A percentile compares a stretch with the other conserved stretches of the same genome.
Evolutionary conservation across 202 grass and related monocot genomes (phyloP).

Genomic region (Saccharum hybrid): DNA sequence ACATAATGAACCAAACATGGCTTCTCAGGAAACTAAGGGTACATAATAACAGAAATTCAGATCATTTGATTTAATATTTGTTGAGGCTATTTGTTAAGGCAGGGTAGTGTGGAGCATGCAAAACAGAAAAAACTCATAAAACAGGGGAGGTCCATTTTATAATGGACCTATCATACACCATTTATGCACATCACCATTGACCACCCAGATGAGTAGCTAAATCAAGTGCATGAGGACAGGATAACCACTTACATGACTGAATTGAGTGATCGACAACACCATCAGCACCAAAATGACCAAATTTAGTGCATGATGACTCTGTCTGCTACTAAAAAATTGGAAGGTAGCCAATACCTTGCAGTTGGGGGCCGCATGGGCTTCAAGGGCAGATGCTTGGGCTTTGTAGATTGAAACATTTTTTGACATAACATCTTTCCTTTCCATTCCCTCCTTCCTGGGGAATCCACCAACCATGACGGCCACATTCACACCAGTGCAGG

Average conservation of each 20-base stretch:
- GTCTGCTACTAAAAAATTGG: background rate
- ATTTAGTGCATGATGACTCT: conserved; percentile 7
- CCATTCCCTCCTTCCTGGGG: conserved; percentile 97
- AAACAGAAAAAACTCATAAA: conserved; percentile 8
- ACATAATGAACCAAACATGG: background rate
- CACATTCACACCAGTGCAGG: conserved; percentile 90
- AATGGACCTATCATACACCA: background rate
- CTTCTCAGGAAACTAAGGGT: conserved; percentile 13
- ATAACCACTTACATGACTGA: background rate
- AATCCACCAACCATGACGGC: conserved; percentile 99
- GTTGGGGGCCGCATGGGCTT: conserved; percentile 82
- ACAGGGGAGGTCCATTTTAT: background rate
- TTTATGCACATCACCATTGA: background rate
- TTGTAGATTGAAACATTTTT: conserved; percentile 99
- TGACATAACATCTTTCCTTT: conserved; percentile 97
- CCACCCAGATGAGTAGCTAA: background rate
- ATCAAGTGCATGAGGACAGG: conserved; percentile 3
- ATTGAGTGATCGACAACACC: background rate
- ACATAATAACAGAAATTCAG: conserved; percentile 1
- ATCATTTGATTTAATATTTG: background rate
- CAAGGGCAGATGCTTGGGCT: conserved; percentile 92
- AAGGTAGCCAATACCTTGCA: conserved; percentile 71
- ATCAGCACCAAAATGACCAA: background rate
- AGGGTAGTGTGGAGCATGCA: background rate
- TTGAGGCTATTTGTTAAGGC: background rate